Base-by-base conservation (phyloP, 2,329 filamentous ascomycete genomes). In the Myriosclerotinia scirpicola region DNA sequence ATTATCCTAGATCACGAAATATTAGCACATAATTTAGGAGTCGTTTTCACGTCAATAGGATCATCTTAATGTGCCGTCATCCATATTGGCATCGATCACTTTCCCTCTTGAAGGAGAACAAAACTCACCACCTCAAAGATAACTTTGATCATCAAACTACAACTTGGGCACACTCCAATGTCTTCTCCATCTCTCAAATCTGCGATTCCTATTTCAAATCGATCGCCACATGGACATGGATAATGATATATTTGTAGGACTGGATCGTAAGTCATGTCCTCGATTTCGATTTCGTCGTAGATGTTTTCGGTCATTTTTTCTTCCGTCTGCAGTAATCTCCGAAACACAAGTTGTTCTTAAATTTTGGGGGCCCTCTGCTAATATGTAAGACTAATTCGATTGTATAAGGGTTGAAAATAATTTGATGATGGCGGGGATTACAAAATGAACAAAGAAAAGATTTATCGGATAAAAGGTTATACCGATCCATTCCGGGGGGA, bases 201-300 rank as follows among this genome's bases (percentile, higher is more conserved):
- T 65, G 84, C 87, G 66, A 98, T 87, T 26, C 85, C 86, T 76
- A 95, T 97, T 81, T 97, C 91, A 81, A 99, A 99, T 68, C 91
- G 87, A 81, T 99, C 95, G 81, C 95, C 95, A 80, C 95, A 99
- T 1, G 95, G 95, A 78, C 95, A 99, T 17, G 95, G 95, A 78
- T 96, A 97, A 80, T 94, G 90, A 81, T 97, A 99, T 73, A 97
- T 89, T 78, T 97, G 90, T 52, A 93, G 85, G 5, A 84, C 83
- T 56, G 87, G 81, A 79, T 97, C 93, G 78, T 87, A 97, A 75
- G 91, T 95, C 93, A 97, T 96, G 80, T 99, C 95, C 79, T 98
- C 94, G 81, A 98, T 97, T 78, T 98, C 94, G 79, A 98, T 94
- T 80, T 97, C 94, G 76, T 98, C 94, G 82, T 97, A 98, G 77